Percentiles rank a stretch among this genome's conserved stretches.
These are phyloP conservation scores for Olyra latifolia DNA, from an alignment of 176 grass and related monocot genomes.

Conservation along the genomic window DNA sequence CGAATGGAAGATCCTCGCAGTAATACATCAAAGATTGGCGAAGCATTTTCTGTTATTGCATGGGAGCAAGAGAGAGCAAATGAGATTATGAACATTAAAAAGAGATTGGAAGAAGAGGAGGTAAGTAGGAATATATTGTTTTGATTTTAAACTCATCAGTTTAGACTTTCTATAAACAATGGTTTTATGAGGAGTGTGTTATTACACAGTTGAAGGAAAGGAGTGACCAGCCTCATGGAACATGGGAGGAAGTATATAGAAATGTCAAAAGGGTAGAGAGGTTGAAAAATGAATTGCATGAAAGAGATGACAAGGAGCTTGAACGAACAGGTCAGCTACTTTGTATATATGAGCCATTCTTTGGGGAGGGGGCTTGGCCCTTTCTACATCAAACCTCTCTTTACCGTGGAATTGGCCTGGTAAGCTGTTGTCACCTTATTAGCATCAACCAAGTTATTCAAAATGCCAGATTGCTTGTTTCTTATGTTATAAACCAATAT, in stretches of 20 bases:
- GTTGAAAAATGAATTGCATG: slow-evolving; percentile 85
- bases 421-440: slow-evolving; percentile 46
- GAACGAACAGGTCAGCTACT: slow-evolving; percentile 93
- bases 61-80: slow-evolving; percentile 87
- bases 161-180: not conserved
- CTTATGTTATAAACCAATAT: slow-evolving; percentile 15
- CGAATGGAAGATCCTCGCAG: slow-evolving; percentile 38
- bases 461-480: slow-evolving; percentile 16
- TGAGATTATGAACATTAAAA: slow-evolving; percentile 54
- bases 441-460: slow-evolving; percentile 17
- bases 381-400: slow-evolving; percentile 90
- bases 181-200: slow-evolving; percentile 9
- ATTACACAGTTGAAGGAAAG: slow-evolving; percentile 86
- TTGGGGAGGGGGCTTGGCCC: slow-evolving; percentile 88
- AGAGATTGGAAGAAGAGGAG: slow-evolving; percentile 78
- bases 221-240: slow-evolving; percentile 78
- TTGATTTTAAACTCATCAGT: not conserved
- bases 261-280: slow-evolving; percentile 89
- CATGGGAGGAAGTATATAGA: slow-evolving; percentile 97
- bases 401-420: slow-evolving; percentile 96
- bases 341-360: slow-evolving; percentile 99
- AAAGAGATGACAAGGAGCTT: slow-evolving; percentile 90
- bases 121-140: slow-evolving; percentile 36
- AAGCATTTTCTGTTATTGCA: slow-evolving; percentile 58
- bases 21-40: slow-evolving; percentile 51